Base-by-base conservation (phyloP, 495 filamentous ascomycete species). In the Tirmania nivea region DNA sequence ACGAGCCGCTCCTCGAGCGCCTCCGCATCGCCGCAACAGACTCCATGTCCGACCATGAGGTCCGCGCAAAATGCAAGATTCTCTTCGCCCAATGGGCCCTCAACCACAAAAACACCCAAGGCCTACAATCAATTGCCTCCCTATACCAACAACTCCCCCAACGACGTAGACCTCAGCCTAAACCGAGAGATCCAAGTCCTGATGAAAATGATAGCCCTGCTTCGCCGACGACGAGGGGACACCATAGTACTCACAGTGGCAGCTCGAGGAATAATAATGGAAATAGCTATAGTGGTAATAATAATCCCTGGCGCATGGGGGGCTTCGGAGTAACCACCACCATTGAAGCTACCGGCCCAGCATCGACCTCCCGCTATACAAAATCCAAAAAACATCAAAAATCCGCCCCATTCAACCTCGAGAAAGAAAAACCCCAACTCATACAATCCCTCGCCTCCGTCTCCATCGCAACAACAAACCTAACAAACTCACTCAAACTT, bases 1-100 rank as follows among this genome's bases (percentile, higher is more conserved):
- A 96, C 57, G 89, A 95, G 57, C 80, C 86, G 10, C 70, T 96
- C 35, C 76, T 99, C 16, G 92, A 99, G 65, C 82, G 92, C 48
- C 71, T 99, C 31, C 81, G 92, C 19, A 80, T 96, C 48, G 81
- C 86, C 48, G 83, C 81, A 11, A 90, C 83, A 17, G 88, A 92
- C 42, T 71, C 83, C 2, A 75, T 89, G 50, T 89, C 87, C 0
- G 90, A 95, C 63, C 74, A 78, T 0, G 74, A 85, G 52, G 89
- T 99, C 20, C 84, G 78, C 59, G 75, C 82, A 52, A 94, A 94
- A 63, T 88, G 85, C 64, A 78, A 83, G 54, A 75, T 81, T 35
- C 70, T 96, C 10, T 99, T 93, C 64, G 76, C 80, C 53, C 77
- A 84, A 67, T 99, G 92, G 92, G 83, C 86, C 2, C 71, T 71